phyloP scores from a whole-genome alignment of 768 basidiomycete genomes.

The Termitomyces titanicus region DNA sequence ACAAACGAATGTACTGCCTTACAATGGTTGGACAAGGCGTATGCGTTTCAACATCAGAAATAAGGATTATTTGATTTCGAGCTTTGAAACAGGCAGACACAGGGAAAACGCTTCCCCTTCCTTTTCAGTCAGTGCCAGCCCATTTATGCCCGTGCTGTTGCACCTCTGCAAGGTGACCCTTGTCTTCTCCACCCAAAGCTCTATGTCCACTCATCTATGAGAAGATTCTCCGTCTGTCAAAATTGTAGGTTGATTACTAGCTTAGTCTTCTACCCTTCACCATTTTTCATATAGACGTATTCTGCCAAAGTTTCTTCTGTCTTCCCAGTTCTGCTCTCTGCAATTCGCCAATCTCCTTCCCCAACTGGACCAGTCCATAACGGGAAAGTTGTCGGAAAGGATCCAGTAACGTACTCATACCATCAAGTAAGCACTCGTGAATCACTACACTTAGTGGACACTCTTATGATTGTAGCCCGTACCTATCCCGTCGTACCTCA shows the following conservation, averaged over 20 bases:
- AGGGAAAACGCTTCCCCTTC: constrained; percentile 81
- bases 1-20: constrained; percentile 73
- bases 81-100: constrained; percentile 54
- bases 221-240: constrained; percentile 86
- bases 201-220: neutral
- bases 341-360: constrained; percentile 74
- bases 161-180: constrained; percentile 68
- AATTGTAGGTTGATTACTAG: constrained; percentile 42
- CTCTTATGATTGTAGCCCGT: constrained; percentile 48
- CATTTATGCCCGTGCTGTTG: constrained; percentile 78
- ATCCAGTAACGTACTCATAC: constrained; percentile 71
- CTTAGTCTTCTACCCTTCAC: neutral
- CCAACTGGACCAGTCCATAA: constrained; percentile 66
- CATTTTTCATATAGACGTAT: constrained; percentile 58
- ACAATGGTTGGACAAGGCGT: constrained; percentile 87
- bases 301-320: constrained; percentile 70
- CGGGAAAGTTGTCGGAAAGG: constrained; percentile 72
- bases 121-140: constrained; percentile 94
- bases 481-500: constrained; percentile 87
- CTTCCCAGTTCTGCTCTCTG: constrained; percentile 87
- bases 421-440: constrained; percentile 55
- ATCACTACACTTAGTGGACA: neutral
- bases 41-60: constrained; percentile 14
- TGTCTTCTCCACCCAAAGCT: neutral
- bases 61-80: neutral